Evolutionary conservation across 371 early-diverging fungal genomes (phyloP).

Genomic region (Syncephalastrum sp.): DNA sequence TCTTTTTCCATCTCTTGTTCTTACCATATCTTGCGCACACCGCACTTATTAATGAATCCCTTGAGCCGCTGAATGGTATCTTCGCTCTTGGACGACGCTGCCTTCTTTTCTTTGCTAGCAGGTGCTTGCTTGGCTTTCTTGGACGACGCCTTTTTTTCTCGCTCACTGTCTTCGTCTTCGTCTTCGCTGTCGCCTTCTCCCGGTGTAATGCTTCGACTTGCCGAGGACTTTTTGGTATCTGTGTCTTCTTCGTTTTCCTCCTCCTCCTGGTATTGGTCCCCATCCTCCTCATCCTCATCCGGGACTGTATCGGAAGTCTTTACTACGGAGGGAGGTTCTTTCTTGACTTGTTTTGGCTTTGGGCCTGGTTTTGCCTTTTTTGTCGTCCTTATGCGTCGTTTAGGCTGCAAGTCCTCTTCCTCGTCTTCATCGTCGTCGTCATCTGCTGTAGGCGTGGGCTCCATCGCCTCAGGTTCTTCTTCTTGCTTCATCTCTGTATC

Average conservation of each 20-base stretch:
- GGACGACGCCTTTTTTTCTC: slow-evolving; percentile 3
- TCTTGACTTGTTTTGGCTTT: not conserved
- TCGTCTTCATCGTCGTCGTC: not conserved
- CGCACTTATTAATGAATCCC: slow-evolving; percentile 41
- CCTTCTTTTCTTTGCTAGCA: slow-evolving; percentile 3
- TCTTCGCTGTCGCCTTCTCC: slow-evolving; percentile 4
- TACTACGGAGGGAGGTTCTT: not conserved
- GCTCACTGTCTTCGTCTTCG: slow-evolving; percentile 2
- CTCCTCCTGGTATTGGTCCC: not conserved
- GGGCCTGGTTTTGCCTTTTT: slow-evolving; percentile 1
- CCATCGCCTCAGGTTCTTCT: slow-evolving; percentile 8
- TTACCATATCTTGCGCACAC: slow-evolving; percentile 46
- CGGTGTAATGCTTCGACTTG: not conserved
- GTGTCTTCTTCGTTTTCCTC: slow-evolving; percentile 7
- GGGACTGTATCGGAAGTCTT: not conserved
- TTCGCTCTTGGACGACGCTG: slow-evolving; percentile 13
- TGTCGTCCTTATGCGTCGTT: not conserved
- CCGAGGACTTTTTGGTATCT: not conserved
- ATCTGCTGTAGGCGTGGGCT: not conserved
- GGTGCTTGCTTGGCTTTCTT: slow-evolving; percentile 3
- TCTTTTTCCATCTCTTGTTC: not conserved
- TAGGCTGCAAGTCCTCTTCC: slow-evolving; percentile 1
- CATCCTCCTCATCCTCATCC: not conserved
- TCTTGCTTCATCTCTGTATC: slow-evolving; percentile 5
- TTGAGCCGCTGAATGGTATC: slow-evolving; percentile 44